These are phyloP conservation scores for Monosporozyma aquatica DNA, from an alignment of 805 yeast genomes.

Conservation along the genomic window DNA sequence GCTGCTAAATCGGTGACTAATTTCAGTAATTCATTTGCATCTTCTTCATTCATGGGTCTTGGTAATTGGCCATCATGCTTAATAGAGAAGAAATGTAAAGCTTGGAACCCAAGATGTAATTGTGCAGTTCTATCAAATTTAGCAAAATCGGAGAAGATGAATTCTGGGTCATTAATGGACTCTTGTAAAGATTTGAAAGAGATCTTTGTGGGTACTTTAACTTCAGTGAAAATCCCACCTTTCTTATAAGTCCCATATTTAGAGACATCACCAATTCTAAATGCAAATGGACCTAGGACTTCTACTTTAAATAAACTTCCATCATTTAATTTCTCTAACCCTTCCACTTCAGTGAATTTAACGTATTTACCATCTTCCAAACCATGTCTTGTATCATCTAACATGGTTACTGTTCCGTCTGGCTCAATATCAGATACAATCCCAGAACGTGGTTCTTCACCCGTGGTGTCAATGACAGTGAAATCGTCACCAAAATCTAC, in stretches of 20 bases:
- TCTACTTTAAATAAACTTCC: constrained; percentile 67
- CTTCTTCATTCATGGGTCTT: constrained; percentile 62
- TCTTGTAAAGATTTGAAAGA: constrained; percentile 54
- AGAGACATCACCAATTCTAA: constrained; percentile 49
- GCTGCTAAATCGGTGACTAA: constrained; percentile 51
- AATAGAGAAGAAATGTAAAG: constrained; percentile 63
- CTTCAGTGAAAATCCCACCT: constrained; percentile 91
- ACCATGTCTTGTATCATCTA: constrained; percentile 89
- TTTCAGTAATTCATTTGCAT: constrained; percentile 57
- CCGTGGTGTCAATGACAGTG: constrained; percentile 74
- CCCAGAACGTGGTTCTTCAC: constrained; percentile 86
- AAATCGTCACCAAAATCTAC: constrained; percentile 84
- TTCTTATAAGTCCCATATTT: constrained; percentile 58
- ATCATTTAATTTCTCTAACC: constrained; percentile 63
- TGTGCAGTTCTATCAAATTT: constrained; percentile 89
- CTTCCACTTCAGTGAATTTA: constrained; percentile 77
- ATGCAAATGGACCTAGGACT: constrained; percentile 93
- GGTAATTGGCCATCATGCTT: constrained; percentile 62
- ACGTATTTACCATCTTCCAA: constrained; percentile 87
- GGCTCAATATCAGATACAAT: constrained; percentile 81
- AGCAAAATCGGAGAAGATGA: constrained; percentile 76
- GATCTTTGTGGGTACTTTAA: constrained; percentile 65
- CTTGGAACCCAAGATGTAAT: constrained; percentile 87
- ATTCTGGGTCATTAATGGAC: constrained; percentile 74
- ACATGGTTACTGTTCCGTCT: constrained; percentile 86